A percentile compares a stretch with the other conserved stretches of the same genome.
These are phyloP conservation scores for Anacardium occidentale DNA, from an alignment of 345 rosid genomes.

Conservation along the genomic window DNA sequence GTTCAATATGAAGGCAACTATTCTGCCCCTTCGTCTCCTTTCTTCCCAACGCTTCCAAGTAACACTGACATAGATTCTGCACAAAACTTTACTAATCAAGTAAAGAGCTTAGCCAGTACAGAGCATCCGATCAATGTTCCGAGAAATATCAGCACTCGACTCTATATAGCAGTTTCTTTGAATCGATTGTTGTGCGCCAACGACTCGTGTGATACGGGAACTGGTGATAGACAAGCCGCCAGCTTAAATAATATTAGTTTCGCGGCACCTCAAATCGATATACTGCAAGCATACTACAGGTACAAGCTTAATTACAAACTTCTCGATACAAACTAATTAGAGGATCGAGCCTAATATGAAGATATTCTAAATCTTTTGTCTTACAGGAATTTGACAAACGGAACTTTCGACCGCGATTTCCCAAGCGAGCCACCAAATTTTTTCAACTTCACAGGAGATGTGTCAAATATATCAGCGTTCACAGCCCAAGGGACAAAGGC, in stretches of 20 bases:
- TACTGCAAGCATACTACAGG: constrained; percentile 47
- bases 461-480: not conserved
- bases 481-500: constrained; percentile 32
- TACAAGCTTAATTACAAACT: not conserved
- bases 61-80: constrained; percentile 17
- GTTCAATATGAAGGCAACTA: not conserved
- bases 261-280: constrained; percentile 30
- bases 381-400: constrained; percentile 20
- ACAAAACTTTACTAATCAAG: not conserved
- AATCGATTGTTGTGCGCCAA: not conserved
- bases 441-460: constrained; percentile 40
- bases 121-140: constrained; percentile 38
- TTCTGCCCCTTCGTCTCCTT: not conserved
- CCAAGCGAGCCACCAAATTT: constrained; percentile 21
- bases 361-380: not conserved
- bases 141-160: constrained; percentile 13
- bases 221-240: constrained; percentile 28
- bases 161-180: constrained; percentile 17
- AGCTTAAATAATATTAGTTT: constrained; percentile 45
- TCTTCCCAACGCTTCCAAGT: constrained; percentile 17
- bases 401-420: constrained; percentile 19
- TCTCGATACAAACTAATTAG: too few species aligned
- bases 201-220: not conserved
- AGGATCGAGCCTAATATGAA: not conserved
- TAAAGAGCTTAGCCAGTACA: constrained; percentile 27